A percentile compares a stretch with the other conserved stretches of the same genome.
Evolutionary conservation across 148 eudicot genomes (phyloP).

Genomic region (Rhododendron vialii): DNA sequence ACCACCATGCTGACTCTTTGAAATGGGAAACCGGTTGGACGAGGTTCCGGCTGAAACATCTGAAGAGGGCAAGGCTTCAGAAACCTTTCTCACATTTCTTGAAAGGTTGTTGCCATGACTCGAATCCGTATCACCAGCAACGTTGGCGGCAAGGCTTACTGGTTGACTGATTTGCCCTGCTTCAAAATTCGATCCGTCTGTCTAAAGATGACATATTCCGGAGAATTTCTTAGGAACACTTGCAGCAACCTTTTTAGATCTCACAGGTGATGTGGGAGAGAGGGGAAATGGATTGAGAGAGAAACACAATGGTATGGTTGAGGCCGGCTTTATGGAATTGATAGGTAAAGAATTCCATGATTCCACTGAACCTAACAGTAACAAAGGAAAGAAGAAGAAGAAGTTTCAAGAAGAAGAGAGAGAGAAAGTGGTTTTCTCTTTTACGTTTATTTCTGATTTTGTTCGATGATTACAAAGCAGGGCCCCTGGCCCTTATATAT

Average conservation of each 20-base stretch:
- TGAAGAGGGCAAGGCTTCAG: too few species aligned
- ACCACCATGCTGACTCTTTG: not conserved
- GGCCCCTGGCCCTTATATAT: too few species aligned
- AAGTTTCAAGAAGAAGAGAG: too few species aligned
- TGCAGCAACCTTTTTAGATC: not conserved
- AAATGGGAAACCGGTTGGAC: too few species aligned
- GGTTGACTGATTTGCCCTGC: not conserved
- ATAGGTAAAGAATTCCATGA: too few species aligned
- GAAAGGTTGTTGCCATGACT: not conserved
- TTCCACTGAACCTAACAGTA: too few species aligned
- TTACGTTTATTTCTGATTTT: too few species aligned
- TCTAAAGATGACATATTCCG: not conserved
- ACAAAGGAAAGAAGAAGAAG: too few species aligned
- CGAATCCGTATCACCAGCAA: not conserved
- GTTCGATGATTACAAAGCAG: too few species aligned
- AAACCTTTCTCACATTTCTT: too few species aligned
- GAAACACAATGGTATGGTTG: not conserved
- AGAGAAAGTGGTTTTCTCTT: too few species aligned
- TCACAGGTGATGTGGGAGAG: not conserved
- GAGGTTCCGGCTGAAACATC: too few species aligned
- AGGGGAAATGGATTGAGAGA: not conserved
- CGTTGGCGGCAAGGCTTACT: not conserved
- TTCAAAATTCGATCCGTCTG: not conserved
- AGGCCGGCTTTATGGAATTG: not conserved
- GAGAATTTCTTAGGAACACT: not conserved